phyloP scores from a whole-genome alignment of 805 yeast genomes.

The Candida nonsorbophila region DNA sequence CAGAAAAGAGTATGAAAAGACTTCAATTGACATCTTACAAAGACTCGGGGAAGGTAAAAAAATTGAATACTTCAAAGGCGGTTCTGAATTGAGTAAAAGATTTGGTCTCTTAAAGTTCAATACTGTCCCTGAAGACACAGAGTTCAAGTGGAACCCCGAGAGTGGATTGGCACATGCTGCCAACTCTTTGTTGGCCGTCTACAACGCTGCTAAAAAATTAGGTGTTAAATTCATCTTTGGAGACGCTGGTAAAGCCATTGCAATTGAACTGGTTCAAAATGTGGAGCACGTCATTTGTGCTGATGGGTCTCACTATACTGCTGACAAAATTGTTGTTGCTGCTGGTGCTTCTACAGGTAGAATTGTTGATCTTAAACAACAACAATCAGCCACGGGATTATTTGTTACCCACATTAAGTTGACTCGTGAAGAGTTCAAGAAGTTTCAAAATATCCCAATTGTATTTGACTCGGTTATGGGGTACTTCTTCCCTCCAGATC shows the following conservation, averaged over 20 bases:
- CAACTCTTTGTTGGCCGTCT: conserved; percentile 27
- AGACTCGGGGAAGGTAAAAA: conserved; percentile 17
- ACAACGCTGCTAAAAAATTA: conserved; percentile 7
- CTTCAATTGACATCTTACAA: conserved; percentile 28
- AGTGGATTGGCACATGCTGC: conserved; percentile 41
- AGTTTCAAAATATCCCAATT: conserved; percentile 33
- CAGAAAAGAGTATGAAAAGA: conserved; percentile 32
- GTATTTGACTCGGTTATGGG: conserved; percentile 39
- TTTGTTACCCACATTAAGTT: conserved; percentile 32
- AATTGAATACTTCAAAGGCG: conserved; percentile 17
- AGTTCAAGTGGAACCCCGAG: conserved; percentile 26
- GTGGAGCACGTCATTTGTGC: conserved; percentile 14
- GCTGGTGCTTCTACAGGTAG: conserved; percentile 34
- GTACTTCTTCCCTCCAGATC: conserved; percentile 45
- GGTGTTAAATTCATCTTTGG: conserved; percentile 13
- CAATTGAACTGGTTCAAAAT: conserved; percentile 4
- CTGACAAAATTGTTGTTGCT: conserved; percentile 27
- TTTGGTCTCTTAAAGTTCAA: conserved; percentile 13
- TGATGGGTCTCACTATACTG: conserved; percentile 21
- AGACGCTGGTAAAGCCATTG: conserved; percentile 6
- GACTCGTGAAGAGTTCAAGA: conserved; percentile 25
- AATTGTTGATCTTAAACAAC: conserved; percentile 20
- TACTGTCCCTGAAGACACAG: conserved; percentile 7
- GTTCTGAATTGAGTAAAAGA: conserved; percentile 18
- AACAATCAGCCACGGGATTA: conserved; percentile 32